Base-by-base conservation (phyloP, 2,329 filamentous ascomycete genomes). In the Hymenotorrendiella dingleyae region DNA sequence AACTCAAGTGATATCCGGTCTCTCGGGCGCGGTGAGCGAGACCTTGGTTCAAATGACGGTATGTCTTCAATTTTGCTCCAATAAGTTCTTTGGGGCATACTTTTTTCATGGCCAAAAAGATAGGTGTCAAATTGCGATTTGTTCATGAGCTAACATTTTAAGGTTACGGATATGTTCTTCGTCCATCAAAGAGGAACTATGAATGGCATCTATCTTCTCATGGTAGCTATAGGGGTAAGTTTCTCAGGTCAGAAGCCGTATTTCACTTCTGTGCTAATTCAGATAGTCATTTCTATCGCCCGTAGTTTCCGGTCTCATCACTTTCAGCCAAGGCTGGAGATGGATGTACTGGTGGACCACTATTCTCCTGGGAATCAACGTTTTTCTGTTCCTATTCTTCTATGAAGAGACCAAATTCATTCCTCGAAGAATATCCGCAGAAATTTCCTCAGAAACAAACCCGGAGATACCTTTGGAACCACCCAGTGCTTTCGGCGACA, bases 341-440 rank as follows among this genome's bases (percentile, higher is more conserved):
- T 74, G 69, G 68, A 61, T 67, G 1, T 74, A 64, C 63, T 72
- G 69, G 69, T 73, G 62, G 62, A 64, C 55, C 33, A 58, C 58
- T 14, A 67, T 71, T 36, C 55, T 71, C 23, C 57, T 70, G 19
- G 62, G 62, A 2, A 42, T 58, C 7, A 57, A 60, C 5, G 42
- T 72, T 0, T 3, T 71, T 3, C 45, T 64, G 9, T 63, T 72
- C 29, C 23, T 65, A 1, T 70, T 74, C 39, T 47, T 61, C 10
- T 73, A 67, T 41, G 67, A 73, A 32, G 71, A 68, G 44, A 65
- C 62, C 1, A 65, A 61, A 30, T 64, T 56, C 42, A 40, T 29
- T 43, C 45, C 29, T 35, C 34, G 26, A 34, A 20, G 17, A 14
- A n/a, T n/a, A n/a, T 14, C 16, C 33, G 20, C 11, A 33, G 27